Evolutionary conservation across 805 yeast genomes (phyloP).

Genomic region (Jamesozyma gamospora): DNA sequence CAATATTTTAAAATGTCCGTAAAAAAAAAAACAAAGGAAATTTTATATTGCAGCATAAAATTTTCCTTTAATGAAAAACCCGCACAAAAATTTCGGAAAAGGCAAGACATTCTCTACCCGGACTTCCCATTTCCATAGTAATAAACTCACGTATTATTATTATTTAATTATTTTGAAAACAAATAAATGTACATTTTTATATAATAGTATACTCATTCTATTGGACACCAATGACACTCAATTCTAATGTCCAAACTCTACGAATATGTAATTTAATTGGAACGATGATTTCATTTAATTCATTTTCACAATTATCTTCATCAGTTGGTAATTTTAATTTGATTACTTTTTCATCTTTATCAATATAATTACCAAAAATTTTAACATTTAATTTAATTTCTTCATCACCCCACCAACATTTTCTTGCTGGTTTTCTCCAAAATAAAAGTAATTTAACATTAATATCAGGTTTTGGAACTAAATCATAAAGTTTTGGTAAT

Average conservation of each 20-base stretch:
- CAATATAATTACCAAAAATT: conserved; percentile 21
- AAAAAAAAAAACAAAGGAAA: too few relatives aligned
- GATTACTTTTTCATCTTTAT: conserved; percentile 7
- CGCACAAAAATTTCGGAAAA: too few relatives aligned
- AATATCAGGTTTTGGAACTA: conserved; percentile 29
- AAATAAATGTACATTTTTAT: too few relatives aligned
- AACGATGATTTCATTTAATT: conserved; percentile 22
- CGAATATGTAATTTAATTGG: conserved; percentile 71
- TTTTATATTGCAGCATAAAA: too few relatives aligned
- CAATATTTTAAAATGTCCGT: too few relatives aligned
- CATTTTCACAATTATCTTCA: conserved; percentile 7
- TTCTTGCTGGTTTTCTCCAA: conserved; percentile 97
- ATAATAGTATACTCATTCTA: too few relatives aligned
- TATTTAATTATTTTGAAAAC: too few relatives aligned
- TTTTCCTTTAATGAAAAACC: too few relatives aligned
- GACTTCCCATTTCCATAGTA: too few relatives aligned
- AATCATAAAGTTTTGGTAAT: conserved; percentile 23
- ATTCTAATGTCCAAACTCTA: conserved; percentile 93
- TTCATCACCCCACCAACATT: conserved; percentile 93
- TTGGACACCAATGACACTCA: conserved; percentile 78
- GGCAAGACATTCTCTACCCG: too few relatives aligned
- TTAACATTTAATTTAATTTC: conserved; percentile 36
- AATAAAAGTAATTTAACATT: conserved; percentile 67
- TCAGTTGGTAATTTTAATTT: conserved; percentile 11
- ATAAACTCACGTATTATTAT: too few relatives aligned